Percentiles rank a stretch among this genome's conserved stretches.
Conservation (phyloP, 305 asterid species). For the Plantago coronopus region DNA sequence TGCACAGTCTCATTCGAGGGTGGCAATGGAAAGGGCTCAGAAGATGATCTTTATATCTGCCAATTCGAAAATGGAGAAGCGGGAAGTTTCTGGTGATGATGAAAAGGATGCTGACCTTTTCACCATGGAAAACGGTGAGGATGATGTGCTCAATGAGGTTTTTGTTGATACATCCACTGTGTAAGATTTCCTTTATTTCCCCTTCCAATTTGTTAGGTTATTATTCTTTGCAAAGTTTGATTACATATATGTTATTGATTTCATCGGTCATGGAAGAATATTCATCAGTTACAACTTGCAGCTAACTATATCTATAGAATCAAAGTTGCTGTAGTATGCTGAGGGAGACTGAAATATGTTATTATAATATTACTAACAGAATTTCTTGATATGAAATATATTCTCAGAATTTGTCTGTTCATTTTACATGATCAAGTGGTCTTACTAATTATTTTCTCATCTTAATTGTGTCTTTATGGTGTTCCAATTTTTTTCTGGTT, state of each 20-base stretch:
- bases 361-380: conserved; percentile 25
- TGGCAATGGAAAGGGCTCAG: conserved; percentile 75
- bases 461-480: conserved; percentile 8
- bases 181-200: conserved; percentile 40
- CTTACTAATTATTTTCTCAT: too few relatives aligned
- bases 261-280: conserved; percentile 26
- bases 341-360: conserved; percentile 31
- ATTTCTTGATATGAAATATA: conserved; percentile 19
- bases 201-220: conserved; percentile 30
- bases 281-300: conserved; percentile 26
- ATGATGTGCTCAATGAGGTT: conserved; percentile 92
- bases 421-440: conserved; percentile 11
- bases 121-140: conserved; percentile 83
- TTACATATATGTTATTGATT: conserved; percentile 21
- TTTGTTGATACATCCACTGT: conserved; percentile 84
- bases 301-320: conserved; percentile 12
- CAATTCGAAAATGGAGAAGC: conserved; percentile 57
- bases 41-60: conserved; percentile 84
- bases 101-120: conserved; percentile 75
- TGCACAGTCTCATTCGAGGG: conserved; percentile 58
- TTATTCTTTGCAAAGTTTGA: conserved; percentile 10
- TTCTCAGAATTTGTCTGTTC: conserved; percentile 4
- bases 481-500: background rate
- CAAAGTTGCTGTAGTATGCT: conserved; percentile 29
- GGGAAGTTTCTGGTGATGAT: conserved; percentile 50